These are phyloP conservation scores for Apiosordaria backusii DNA, from an alignment of 495 filamentous ascomycete genomes.

Conservation along the genomic window DNA sequence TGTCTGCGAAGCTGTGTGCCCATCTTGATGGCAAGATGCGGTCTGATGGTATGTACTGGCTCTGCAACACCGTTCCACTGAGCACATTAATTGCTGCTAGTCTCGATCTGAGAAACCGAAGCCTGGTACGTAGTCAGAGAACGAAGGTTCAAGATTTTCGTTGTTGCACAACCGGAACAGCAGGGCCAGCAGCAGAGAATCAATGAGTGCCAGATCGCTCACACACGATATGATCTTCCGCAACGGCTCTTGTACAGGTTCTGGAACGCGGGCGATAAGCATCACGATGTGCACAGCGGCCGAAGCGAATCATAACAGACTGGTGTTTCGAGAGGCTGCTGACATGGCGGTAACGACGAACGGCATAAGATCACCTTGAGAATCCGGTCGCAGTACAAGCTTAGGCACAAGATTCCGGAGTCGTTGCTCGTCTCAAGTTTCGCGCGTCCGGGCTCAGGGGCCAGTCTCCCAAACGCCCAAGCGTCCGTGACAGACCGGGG, in stretches of 20 bases:
- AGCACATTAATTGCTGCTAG: neutral
- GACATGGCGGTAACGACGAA: slow-evolving; percentile 29
- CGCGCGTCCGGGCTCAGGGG: slow-evolving; percentile 32
- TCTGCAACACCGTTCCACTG: slow-evolving; percentile 12
- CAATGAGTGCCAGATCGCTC: slow-evolving; percentile 11
- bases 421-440: slow-evolving; percentile 49
- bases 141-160: slow-evolving; percentile 19
- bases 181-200: slow-evolving; percentile 12
- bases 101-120: neutral
- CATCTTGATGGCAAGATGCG: slow-evolving; percentile 9
- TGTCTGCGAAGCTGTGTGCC: slow-evolving; percentile 3
- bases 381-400: slow-evolving; percentile 49
- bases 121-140: slow-evolving; percentile 17
- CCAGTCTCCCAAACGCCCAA: slow-evolving; percentile 31
- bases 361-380: slow-evolving; percentile 49
- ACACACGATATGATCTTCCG: slow-evolving; percentile 21
- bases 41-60: neutral
- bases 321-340: slow-evolving; percentile 31
- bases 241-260: slow-evolving; percentile 21
- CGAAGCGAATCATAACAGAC: slow-evolving; percentile 11
- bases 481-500: slow-evolving; percentile 29
- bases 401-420: slow-evolving; percentile 34
- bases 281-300: neutral
- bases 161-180: slow-evolving; percentile 26
- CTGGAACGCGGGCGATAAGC: slow-evolving; percentile 25